Base-by-base conservation (phyloP, 2,329 filamentous ascomycete genomes). In the Xylaria polymorpha region DNA sequence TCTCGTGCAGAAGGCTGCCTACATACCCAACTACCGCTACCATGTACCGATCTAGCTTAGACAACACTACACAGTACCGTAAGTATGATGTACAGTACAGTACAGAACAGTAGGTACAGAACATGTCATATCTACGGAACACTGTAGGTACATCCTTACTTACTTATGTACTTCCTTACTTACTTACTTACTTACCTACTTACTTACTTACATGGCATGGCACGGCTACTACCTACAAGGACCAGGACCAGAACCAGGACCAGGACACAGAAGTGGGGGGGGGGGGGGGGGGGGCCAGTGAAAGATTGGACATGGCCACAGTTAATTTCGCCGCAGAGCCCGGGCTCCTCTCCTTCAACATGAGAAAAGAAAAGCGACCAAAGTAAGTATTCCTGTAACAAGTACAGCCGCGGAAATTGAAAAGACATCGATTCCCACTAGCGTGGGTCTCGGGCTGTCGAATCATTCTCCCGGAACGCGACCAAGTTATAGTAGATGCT, bases 381-480 rank as follows among this genome's bases (percentile, higher is more conserved):
- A n/a, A n/a, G n/a, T 55, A 35, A 53, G 29, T 10, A 35, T 8
- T n/a, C 15, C 50, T n/a, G n/a, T n/a, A n/a, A n/a, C n/a, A n/a
- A 14, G 53, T 56, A 58, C 55, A 43, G 55, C 55, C 7, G 15
- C 55, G 55, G 55, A 43, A 58, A 58, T 43, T 58, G 55, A 58
- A 58, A 58, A 58, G 12, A 43, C 55, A 25, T 18, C 55, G 29
- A 29, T 29, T 58, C 37, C 37, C 15, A 58, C 37, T n/a, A 58
- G 20, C 20, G 12, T 18, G 37, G 20, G 35, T 12, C 37, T 25
- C 37, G n/a, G 37, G 37, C 55, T 29, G 55, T 58, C n/a, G 7
- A 58, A 43, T 22, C 18, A 56, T n/a, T 10, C 37, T 37, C 18
- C 32, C 32, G n/a, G 53, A 3, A 37, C 35, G n/a, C 53, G 53